Conservation (phyloP, 2,329 filamentous ascomycete genomes). For the Cladophialophora carrionii region DNA sequence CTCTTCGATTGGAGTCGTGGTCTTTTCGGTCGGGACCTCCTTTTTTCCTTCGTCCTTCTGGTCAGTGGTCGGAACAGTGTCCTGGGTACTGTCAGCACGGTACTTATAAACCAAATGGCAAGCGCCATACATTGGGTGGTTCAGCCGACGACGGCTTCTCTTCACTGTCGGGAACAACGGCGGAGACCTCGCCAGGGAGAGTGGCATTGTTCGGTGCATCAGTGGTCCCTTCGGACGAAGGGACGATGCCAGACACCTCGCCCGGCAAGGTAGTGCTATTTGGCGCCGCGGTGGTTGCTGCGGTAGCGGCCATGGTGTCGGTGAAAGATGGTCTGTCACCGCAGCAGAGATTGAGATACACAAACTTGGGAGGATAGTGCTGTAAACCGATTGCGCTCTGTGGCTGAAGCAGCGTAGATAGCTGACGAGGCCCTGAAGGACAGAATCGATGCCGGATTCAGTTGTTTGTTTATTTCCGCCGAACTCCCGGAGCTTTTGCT, state of each 20-base stretch:
- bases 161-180: slow-evolving; percentile 17
- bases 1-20: slow-evolving; percentile 31
- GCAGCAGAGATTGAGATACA: not conserved
- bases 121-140: not conserved
- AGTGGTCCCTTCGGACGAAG: slow-evolving; percentile 5
- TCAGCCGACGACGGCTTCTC: slow-evolving; percentile 9
- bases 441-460: not conserved
- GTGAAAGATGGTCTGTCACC: not conserved
- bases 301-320: not conserved
- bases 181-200: slow-evolving; percentile 13
- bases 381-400: not conserved
- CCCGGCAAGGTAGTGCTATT: slow-evolving; percentile 25
- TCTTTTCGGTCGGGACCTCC: slow-evolving; percentile 22
- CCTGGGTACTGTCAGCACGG: slow-evolving; percentile 11
- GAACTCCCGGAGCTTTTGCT: not conserved
- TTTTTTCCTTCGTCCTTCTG: slow-evolving; percentile 22
- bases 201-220: slow-evolving; percentile 16
- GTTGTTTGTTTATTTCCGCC: slow-evolving; percentile 2
- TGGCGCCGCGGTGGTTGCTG: slow-evolving; percentile 26
- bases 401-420: not conserved
- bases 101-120: not conserved
- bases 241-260: slow-evolving; percentile 27
- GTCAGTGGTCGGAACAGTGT: slow-evolving; percentile 15
- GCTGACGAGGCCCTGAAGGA: not conserved
- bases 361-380: not conserved